A percentile compares a stretch with the other conserved stretches of the same genome.
phyloP scores from a whole-genome alignment of 2,329 filamentous ascomycete genomes.

The Fusarium chuoi region DNA sequence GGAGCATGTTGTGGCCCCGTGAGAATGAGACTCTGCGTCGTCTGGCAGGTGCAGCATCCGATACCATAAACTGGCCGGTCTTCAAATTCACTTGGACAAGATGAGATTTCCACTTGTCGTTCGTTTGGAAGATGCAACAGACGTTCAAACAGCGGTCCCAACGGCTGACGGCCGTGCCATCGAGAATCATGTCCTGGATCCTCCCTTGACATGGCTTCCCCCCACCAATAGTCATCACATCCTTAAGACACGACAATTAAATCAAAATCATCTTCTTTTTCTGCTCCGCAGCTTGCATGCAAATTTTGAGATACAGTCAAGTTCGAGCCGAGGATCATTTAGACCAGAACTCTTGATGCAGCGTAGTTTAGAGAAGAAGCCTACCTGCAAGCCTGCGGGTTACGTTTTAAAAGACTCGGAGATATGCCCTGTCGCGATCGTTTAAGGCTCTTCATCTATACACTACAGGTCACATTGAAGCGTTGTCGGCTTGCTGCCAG shows the following conservation, averaged over 20 bases:
- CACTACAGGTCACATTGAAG: too few relatives aligned
- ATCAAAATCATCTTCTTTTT: rapidly evolving
- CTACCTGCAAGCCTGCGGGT: background rate
- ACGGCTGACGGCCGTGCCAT: background rate
- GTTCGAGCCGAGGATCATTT: background rate
- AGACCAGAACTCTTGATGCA: too few relatives aligned
- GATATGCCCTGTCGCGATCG: rapidly evolving
- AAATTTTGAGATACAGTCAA: background rate
- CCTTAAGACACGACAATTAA: background rate
- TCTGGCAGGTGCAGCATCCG: background rate
- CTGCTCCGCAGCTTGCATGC: too few relatives aligned
- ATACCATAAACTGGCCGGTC: too few relatives aligned
- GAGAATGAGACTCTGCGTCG: background rate
- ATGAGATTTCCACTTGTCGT: too few relatives aligned
- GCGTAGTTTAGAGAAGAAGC: background rate
- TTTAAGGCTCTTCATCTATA: background rate
- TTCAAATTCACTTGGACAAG: too few relatives aligned
- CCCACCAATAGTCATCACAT: background rate
- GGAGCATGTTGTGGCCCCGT: background rate
- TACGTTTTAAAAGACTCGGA: background rate
- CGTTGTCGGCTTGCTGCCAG: background rate
- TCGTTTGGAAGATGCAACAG: background rate
- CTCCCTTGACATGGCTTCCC: background rate
- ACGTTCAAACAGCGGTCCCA: background rate
- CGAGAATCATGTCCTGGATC: background rate